A percentile compares a stretch with the other conserved stretches of the same genome.
Conservation (phyloP, 805 yeast genomes). For the Komagataella pseudopastoris region DNA sequence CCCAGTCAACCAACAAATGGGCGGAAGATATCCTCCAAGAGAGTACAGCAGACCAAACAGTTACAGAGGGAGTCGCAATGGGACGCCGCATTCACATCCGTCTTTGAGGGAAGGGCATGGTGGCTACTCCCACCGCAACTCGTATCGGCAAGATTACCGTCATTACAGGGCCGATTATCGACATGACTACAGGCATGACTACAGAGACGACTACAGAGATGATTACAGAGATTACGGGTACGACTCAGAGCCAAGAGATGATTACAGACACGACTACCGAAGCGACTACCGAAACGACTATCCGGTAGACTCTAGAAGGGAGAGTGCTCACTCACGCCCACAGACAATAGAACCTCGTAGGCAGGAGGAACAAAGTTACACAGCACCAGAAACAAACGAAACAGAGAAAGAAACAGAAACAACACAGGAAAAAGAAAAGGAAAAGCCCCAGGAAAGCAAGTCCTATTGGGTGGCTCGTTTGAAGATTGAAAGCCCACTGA, state of each 20-base stretch:
- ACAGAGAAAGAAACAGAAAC: background rate
- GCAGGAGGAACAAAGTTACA: background rate
- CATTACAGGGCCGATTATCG: constrained; percentile 2
- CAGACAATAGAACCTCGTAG: background rate
- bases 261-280: constrained; percentile 10
- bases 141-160: background rate
- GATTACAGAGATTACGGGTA: constrained; percentile 4
- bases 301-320: background rate
- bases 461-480: background rate
- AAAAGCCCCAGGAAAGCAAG: background rate
- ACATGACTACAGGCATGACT: constrained; percentile 2
- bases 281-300: background rate
- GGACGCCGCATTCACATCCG: background rate
- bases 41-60: background rate
- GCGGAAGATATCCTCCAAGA: background rate
- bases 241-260: constrained; percentile 5
- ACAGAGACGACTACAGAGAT: constrained; percentile 2
- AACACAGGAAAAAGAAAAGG: background rate
- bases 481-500: background rate
- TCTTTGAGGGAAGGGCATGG: background rate
- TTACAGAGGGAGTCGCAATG: background rate
- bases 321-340: background rate
- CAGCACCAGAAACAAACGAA: background rate
- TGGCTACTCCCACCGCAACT: background rate
- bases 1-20: background rate